Conservation (phyloP, 352 stramenopile species). For the Phytophthora sojae region DNA sequence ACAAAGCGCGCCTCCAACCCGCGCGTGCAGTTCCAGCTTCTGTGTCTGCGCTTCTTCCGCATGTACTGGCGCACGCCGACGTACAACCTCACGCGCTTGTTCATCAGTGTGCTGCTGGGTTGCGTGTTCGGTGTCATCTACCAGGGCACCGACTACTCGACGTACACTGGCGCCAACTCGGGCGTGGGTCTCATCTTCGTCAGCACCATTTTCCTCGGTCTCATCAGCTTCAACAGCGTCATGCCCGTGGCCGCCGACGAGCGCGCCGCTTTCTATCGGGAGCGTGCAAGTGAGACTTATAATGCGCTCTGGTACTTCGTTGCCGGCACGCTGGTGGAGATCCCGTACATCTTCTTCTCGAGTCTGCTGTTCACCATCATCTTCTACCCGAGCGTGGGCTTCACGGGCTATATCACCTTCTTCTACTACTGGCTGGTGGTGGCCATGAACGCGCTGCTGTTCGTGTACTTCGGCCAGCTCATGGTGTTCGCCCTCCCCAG, state of each 20-base stretch:
- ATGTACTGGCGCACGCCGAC: background rate
- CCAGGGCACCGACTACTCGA: slow-evolving; percentile 8
- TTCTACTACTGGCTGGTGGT: no score
- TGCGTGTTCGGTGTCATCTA: background rate
- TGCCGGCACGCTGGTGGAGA: slow-evolving; percentile 13
- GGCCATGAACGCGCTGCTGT: slow-evolving; percentile 49
- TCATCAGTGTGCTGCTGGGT: background rate
- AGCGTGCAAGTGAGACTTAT: slow-evolving; percentile 84
- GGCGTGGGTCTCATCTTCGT: slow-evolving; percentile 89
- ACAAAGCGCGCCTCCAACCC: no score
- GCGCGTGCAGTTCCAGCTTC: background rate
- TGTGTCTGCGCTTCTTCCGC: background rate
- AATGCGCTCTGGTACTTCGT: slow-evolving; percentile 70
- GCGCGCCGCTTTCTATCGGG: slow-evolving; percentile 46
- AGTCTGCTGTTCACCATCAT: background rate
- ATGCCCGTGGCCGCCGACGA: slow-evolving; percentile 32
- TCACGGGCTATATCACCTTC: no score
- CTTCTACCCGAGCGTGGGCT: background rate
- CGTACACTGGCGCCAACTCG: slow-evolving; percentile 48
- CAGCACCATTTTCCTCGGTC: slow-evolving; percentile 79
- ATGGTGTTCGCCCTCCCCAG: slow-evolving; percentile 32
- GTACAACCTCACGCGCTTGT: background rate
- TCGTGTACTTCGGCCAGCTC: slow-evolving; percentile 55
- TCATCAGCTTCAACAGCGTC: slow-evolving; percentile 35
- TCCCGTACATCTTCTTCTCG: background rate